Conservation (phyloP, 164 flowering plant genomes). For the Macadamia integrifolia region DNA sequence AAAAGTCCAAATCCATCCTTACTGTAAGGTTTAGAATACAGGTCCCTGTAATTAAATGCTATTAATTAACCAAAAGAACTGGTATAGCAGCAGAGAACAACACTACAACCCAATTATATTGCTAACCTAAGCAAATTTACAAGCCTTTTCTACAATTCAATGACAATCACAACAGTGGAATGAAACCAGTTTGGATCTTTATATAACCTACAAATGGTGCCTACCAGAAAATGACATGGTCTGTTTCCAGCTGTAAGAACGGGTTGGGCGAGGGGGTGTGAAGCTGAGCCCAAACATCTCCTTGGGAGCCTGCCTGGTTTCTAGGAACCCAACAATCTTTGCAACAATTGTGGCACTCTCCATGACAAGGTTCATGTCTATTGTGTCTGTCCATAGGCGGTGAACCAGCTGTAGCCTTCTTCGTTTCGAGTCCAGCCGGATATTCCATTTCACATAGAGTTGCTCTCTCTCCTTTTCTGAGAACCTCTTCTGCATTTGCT, state of each 20-base stretch:
- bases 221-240: neutral
- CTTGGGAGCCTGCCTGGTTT: conserved; percentile 63
- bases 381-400: conserved; percentile 56
- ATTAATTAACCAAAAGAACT: conserved; percentile 6
- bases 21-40: no score
- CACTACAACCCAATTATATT: conserved; percentile 9
- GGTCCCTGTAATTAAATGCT: neutral
- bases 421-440: conserved; percentile 53
- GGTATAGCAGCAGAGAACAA: neutral
- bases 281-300: conserved; percentile 94
- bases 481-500: conserved; percentile 60
- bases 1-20: no score
- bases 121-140: conserved; percentile 12
- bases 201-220: no score
- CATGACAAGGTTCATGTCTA: conserved; percentile 47
- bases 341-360: conserved; percentile 79
- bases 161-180: no score
- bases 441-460: conserved; percentile 75
- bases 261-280: conserved; percentile 35
- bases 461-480: conserved; percentile 53
- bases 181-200: no score
- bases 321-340: conserved; percentile 51
- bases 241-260: conserved; percentile 45
- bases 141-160: conserved; percentile 3
- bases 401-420: conserved; percentile 62